phyloP scores from a whole-genome alignment of 176 grass and related monocot species.

The Paspalum vaginatum region DNA sequence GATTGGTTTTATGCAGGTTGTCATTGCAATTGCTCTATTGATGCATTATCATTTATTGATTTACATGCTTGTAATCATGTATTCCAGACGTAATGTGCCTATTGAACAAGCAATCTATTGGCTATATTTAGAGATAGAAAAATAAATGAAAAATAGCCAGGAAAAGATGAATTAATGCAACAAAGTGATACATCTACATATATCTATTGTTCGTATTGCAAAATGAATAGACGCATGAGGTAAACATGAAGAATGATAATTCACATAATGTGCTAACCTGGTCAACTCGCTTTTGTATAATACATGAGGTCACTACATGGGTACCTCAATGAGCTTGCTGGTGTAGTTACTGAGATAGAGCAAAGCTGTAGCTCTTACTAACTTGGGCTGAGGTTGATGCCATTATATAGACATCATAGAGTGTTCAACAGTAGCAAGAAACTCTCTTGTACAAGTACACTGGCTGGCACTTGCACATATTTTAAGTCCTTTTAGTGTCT shows the following conservation, averaged over 20 bases:
- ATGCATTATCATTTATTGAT: conserved; percentile 12
- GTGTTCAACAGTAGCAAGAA: neutral
- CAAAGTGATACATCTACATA: neutral
- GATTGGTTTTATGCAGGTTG: neutral
- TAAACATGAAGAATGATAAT: neutral
- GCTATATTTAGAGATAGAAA: conserved; percentile 5
- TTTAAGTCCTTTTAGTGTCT: conserved; percentile 22
- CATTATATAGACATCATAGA: conserved; percentile 32
- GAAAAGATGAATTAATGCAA: conserved; percentile 2
- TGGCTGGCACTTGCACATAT: conserved; percentile 34
- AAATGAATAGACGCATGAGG: conserved; percentile 4
- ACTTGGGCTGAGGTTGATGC: conserved; percentile 19
- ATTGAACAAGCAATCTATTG: neutral
- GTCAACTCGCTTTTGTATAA: neutral
- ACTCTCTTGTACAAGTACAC: neutral
- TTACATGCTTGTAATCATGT: neutral
- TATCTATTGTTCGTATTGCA: neutral
- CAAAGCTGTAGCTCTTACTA: conserved; percentile 7
- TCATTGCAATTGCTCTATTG: neutral
- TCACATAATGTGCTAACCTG: conserved; percentile 18
- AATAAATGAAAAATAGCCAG: neutral
- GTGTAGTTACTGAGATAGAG: neutral
- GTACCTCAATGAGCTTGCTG: neutral
- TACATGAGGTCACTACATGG: neutral
- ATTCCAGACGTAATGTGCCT: neutral